Conservation (phyloP, 257 asterid genomes). For the Petunia axillaris region DNA sequence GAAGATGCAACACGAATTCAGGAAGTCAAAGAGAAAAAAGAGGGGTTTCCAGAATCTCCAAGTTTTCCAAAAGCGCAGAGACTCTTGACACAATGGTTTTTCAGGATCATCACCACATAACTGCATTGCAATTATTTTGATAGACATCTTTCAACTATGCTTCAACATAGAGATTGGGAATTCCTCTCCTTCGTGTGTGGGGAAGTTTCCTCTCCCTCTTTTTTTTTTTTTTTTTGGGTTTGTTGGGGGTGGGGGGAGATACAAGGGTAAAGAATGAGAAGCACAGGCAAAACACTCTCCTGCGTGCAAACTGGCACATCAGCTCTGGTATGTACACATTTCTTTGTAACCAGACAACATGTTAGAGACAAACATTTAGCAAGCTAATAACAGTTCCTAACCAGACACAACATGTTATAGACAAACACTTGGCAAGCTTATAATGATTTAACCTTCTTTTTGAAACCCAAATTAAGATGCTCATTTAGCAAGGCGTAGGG, state of each 20-base stretch:
- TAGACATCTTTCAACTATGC: neutral
- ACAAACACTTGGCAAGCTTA: neutral
- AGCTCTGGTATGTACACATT: neutral
- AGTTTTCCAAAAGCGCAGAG: neutral
- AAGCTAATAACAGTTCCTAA: neutral
- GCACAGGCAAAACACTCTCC: neutral
- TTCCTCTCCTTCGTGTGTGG: neutral
- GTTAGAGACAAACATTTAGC: too few species aligned
- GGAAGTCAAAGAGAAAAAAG: neutral
- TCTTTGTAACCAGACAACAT: too few species aligned
- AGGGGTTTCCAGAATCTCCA: neutral
- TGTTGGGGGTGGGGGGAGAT: neutral
- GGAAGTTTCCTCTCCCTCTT: too few species aligned
- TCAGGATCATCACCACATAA: neutral
- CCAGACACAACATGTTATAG: neutral
- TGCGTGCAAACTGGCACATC: neutral
- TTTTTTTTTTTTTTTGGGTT: neutral
- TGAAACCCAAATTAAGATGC: slow-evolving; percentile 9
- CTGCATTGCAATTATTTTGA: neutral
- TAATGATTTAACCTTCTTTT: slow-evolving; percentile 3
- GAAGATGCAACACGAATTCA: neutral
- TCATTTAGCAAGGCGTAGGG: slow-evolving; percentile 2
- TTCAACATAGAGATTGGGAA: neutral
- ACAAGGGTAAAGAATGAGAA: neutral
- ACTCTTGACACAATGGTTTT: neutral